phyloP scores from a whole-genome alignment of 2,329 filamentous ascomycete genomes.

The Penicillium sp. region DNA sequence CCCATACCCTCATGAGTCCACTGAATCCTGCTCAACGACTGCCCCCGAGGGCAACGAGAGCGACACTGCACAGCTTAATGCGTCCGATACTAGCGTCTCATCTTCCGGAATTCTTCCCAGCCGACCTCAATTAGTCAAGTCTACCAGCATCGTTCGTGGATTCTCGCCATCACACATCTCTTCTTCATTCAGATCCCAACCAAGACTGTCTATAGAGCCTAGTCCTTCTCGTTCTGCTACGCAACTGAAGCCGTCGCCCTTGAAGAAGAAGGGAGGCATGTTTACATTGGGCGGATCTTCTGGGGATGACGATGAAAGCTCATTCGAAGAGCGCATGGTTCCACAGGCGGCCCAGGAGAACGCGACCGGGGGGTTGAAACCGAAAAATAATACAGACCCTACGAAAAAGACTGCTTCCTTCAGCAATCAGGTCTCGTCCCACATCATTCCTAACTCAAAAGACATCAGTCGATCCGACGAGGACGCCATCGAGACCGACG shows the following conservation, averaged over 20 bases:
- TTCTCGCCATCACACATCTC: conserved; percentile 76
- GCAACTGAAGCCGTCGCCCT: conserved; percentile 52
- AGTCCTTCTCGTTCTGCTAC: conserved; percentile 59
- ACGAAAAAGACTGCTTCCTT: conserved; percentile 78
- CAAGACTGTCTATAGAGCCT: conserved; percentile 51
- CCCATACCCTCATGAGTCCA: conserved; percentile 43
- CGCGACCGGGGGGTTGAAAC: conserved; percentile 52
- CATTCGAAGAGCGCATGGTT: conserved; percentile 62
- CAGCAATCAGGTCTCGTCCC: conserved; percentile 68
- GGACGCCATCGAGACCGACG: conserved; percentile 59
- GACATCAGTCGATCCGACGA: conserved; percentile 50
- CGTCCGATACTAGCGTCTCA: conserved; percentile 62
- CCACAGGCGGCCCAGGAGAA: conserved; percentile 51
- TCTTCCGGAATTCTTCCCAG: conserved; percentile 46
- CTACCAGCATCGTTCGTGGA: conserved; percentile 74
- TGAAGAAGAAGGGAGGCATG: conserved; percentile 67
- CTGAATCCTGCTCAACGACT: conserved; percentile 62
- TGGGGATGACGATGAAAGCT: conserved; percentile 78
- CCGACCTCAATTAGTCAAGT: conserved; percentile 51
- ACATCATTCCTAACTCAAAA: conserved; percentile 62
- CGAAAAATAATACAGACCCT: conserved; percentile 32
- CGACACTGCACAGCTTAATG: conserved; percentile 40
- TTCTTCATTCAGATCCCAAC: conserved; percentile 64
- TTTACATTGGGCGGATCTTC: conserved; percentile 77
- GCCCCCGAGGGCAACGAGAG: conserved; percentile 45